A percentile compares a stretch with the other conserved stretches of the same genome.
These are phyloP conservation scores for Flaveria sonorensis DNA, from an alignment of 129 eudicot genomes.

Conservation along the genomic window DNA sequence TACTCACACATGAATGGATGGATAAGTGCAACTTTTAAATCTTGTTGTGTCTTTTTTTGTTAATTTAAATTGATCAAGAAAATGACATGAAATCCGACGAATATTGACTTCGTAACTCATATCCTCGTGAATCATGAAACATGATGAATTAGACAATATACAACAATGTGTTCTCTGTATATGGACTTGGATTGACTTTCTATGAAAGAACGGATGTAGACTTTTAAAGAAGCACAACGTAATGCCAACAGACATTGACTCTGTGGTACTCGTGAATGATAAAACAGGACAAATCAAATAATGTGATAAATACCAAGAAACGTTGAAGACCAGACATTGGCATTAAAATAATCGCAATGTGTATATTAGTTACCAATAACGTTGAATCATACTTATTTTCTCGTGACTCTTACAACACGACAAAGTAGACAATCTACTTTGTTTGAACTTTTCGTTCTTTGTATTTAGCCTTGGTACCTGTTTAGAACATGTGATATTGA, in stretches of 20 bases:
- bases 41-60: constrained; percentile 9
- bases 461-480: neutral
- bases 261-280: neutral
- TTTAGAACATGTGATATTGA: neutral
- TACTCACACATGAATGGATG: constrained; percentile 19
- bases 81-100: constrained; percentile 7
- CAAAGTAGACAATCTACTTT: neutral
- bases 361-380: neutral
- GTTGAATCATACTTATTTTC: neutral
- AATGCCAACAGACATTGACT: constrained; percentile 3
- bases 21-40: constrained; percentile 11
- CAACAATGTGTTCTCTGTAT: constrained; percentile 6
- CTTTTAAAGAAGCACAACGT: constrained; percentile 1
- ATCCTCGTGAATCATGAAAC: constrained; percentile 20
- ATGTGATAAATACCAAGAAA: neutral
- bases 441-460: neutral
- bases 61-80: constrained; percentile 16
- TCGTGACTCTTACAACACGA: neutral
- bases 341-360: neutral
- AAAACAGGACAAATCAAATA: neutral
- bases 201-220: constrained; percentile 10
- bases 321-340: neutral
- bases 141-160: neutral
- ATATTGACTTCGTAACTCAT: constrained; percentile 20
- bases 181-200: neutral